These are phyloP conservation scores for Leucocoprinus birnbaumii DNA, from an alignment of 768 basidiomycete species.

Conservation along the genomic window DNA sequence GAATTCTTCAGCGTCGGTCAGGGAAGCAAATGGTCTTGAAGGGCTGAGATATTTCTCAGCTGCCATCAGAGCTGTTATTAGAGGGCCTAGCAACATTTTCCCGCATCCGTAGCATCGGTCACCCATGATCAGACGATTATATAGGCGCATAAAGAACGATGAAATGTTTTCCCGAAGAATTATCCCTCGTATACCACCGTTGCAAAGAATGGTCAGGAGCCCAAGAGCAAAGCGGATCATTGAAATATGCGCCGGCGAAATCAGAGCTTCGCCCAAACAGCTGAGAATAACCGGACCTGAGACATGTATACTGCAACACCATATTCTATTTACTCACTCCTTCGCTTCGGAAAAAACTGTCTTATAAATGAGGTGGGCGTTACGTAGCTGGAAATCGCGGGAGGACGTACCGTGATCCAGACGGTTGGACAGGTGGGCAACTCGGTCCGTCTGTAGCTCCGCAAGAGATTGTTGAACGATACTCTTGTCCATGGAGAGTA, in stretches of 20 bases:
- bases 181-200: conserved; percentile 1
- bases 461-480: not conserved
- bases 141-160: conserved; percentile 3
- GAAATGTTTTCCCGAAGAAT: conserved; percentile 12
- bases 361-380: too few relatives aligned
- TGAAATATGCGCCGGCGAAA: not conserved
- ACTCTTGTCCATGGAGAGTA: not conserved
- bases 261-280: not conserved
- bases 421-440: not conserved
- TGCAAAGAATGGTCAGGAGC: conserved; percentile 8
- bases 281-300: not conserved
- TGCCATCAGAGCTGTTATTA: conserved; percentile 1
- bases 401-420: not conserved
- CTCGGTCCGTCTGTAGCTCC: conserved; percentile 2
- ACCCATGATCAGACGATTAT: not conserved
- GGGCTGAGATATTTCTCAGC: conserved; percentile 8
- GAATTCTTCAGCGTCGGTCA: not conserved
- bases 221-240: conserved; percentile 11
- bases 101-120: not conserved
- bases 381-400: too few relatives aligned
- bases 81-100: conserved; percentile 3
- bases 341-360: conserved; percentile 7
- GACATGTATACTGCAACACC: not conserved
- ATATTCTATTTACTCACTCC: not conserved
- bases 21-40: not conserved